Evolutionary conservation across 164 flowering plant species (phyloP), one percentile per base, ranked within the genome.

Genomic region (Aristolochia californica): DNA sequence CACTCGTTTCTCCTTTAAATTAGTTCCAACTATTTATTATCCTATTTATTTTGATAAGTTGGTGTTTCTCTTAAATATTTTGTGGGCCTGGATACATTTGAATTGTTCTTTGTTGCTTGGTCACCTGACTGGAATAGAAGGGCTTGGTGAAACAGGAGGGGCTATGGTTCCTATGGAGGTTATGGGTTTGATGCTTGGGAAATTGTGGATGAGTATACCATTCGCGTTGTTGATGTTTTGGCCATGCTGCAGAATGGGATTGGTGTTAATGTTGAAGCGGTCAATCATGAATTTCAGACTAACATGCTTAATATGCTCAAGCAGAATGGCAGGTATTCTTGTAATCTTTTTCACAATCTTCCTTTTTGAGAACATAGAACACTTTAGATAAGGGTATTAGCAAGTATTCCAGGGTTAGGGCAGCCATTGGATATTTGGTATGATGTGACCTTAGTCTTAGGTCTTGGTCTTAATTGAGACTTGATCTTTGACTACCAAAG

Each of bases 181-280:
- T 13, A 89, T 89, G 97, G 97, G 98, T 2, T 64, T 93, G 82
- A 93, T 93, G 98, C 75, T 93, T 25, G 97, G 98, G 16, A 94
- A 91, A 73, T 91, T 57, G 95, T 91, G 48, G 98, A 91, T 57
- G 98, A 91, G 72, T 91, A 91, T 68, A 91, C 98, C 0, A 97
- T 91, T 30, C 93, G 98, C 40, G 98, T 91, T 20, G 98, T 91
- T 17, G 98, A 91, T 76, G 98, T 91, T 4, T 91, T 91, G 61
- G 97, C 98, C 0, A 91, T 91, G 98, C 98, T 97, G 0, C 98
- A 91, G 71, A 91, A 97, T 63, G 98, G 98, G 65, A 91, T 97
- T 50, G 98, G 98, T 13, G 98, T 91, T 40, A 91, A 97, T 72
- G 98, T 91, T 8, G 98, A 91, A 66, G 98, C 98, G 2, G 98